Evolutionary conservation across 129 eudicot species (phyloP).

Genomic region (Artemisia annua): DNA sequence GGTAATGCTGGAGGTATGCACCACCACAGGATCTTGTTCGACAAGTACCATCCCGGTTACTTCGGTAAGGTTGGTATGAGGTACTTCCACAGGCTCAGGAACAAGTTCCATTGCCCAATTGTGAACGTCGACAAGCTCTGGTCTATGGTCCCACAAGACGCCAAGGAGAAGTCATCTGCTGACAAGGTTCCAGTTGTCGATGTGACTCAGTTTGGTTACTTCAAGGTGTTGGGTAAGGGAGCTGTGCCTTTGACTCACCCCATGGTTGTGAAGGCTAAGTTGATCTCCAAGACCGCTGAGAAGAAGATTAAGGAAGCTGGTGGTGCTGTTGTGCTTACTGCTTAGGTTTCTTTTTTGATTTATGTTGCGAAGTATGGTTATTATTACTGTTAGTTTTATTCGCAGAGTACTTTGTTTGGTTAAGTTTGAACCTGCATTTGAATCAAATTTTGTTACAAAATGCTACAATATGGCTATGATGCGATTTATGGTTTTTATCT

Average conservation of each 20-base stretch:
- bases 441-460: conserved; percentile 24
- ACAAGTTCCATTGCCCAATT: conserved; percentile 80
- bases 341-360: conserved; percentile 47
- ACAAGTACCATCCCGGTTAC: conserved; percentile 93
- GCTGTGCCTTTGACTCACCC: conserved; percentile 49
- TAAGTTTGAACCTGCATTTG: conserved; percentile 24
- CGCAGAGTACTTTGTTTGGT: conserved; percentile 25
- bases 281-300: conserved; percentile 73
- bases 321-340: conserved; percentile 80
- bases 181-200: conserved; percentile 66
- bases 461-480: neutral
- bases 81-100: conserved; percentile 72
- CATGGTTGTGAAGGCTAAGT: conserved; percentile 75
- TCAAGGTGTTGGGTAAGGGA: conserved; percentile 85
- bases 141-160: conserved; percentile 83
- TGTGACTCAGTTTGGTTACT: conserved; percentile 72
- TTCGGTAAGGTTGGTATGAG: conserved; percentile 93
- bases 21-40: conserved; percentile 91
- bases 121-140: conserved; percentile 80
- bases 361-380: neutral
- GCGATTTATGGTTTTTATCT: neutral
- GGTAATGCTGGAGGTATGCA: conserved; percentile 90
- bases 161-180: conserved; percentile 50
- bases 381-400: conserved; percentile 21
- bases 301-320: conserved; percentile 89